Evolutionary conservation across 2,329 filamentous ascomycete species (phyloP).

Genomic region (Clonostachys solani): DNA sequence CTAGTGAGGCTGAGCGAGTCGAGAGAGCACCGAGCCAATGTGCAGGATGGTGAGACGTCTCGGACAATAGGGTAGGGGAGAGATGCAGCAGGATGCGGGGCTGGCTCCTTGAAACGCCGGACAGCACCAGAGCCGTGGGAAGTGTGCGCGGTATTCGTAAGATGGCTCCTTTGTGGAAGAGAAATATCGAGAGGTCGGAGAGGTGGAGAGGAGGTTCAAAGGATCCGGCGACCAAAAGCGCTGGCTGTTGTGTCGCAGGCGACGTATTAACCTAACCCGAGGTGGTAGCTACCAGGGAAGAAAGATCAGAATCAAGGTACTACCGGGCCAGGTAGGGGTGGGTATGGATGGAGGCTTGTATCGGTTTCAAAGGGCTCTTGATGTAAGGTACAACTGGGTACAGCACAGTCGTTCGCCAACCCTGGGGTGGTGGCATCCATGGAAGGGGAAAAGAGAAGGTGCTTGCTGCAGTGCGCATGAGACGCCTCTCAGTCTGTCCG

Average conservation of each 20-base stretch:
- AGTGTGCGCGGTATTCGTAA: too few relatives aligned
- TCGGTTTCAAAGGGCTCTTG: neutral
- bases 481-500: neutral
- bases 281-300: neutral
- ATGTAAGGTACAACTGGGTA: neutral
- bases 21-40: neutral
- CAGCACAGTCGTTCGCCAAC: neutral
- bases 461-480: neutral
- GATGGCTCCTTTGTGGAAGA: neutral
- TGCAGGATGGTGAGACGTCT: neutral
- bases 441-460: neutral
- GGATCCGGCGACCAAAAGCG: neutral
- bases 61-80: neutral
- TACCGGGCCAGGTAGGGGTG: neutral
- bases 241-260: neutral
- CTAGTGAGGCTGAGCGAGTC: neutral
- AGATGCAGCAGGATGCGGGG: neutral
- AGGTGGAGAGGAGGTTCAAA: neutral
- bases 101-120: neutral
- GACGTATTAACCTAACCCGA: neutral
- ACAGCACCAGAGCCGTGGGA: too few relatives aligned
- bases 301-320: neutral
- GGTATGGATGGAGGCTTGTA: neutral
- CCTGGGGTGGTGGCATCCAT: neutral
- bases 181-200: neutral